These are phyloP conservation scores for Crithidia brevicula DNA, from an alignment of 208 protist genomes.

Conservation along the genomic window DNA sequence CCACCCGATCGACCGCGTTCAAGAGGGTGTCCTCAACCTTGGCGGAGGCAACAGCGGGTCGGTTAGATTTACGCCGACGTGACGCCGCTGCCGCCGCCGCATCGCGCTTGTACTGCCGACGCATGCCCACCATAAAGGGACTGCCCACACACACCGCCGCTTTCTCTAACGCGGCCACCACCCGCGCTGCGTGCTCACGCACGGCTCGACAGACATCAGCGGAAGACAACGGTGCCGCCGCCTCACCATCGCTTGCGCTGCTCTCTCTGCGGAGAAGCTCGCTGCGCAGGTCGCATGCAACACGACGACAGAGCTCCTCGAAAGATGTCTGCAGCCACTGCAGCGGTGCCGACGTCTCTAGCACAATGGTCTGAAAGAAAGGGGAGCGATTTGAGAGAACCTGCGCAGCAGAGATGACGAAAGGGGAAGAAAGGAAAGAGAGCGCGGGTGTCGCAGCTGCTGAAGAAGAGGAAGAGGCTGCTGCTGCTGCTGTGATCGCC, in stretches of 20 bases:
- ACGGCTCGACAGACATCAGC: background rate
- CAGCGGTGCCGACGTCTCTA: slow-evolving; percentile 11
- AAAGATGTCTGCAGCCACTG: slow-evolving; percentile 34
- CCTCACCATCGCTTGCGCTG: background rate
- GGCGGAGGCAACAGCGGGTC: no score
- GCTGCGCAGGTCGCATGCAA: slow-evolving; percentile 7
- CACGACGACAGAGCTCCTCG: slow-evolving; percentile 19
- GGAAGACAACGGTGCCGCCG: background rate
- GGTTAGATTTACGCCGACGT: no score
- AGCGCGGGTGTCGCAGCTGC: background rate
- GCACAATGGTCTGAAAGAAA: background rate
- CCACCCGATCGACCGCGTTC: slow-evolving; percentile 32
- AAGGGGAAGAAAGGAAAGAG: slow-evolving; percentile 22
- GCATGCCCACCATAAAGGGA: slow-evolving; percentile 9
- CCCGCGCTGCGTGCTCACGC: background rate
- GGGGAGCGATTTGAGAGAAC: background rate
- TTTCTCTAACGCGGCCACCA: slow-evolving; percentile 25
- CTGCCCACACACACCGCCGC: slow-evolving; percentile 7
- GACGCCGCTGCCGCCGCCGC: slow-evolving; percentile 9
- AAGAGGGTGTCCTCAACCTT: slow-evolving; percentile 33
- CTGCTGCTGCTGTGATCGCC: background rate
- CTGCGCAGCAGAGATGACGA: slow-evolving; percentile 10
- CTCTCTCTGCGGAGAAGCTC: background rate
- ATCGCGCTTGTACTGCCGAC: slow-evolving; percentile 9
- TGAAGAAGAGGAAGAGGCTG: background rate